phyloP scores from a whole-genome alignment of 495 filamentous ascomycete genomes.

The Mycothermus thermophilus region DNA sequence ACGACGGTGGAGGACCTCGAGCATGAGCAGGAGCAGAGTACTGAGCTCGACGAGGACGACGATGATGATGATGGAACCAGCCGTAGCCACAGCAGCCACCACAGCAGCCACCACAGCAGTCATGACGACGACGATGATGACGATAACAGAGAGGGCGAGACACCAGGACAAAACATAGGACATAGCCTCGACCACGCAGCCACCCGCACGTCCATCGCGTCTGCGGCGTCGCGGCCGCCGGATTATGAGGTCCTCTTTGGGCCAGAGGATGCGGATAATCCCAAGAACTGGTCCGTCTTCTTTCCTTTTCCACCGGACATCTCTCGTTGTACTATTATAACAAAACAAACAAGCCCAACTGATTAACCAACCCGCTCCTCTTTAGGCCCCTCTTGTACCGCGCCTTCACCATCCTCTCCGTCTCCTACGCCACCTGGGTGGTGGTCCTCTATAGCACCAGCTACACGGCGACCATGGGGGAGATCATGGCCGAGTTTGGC shows the following conservation, averaged over 20 bases:
- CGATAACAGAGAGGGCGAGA: constrained; percentile 1
- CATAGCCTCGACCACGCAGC: constrained; percentile 10
- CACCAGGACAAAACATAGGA: neutral
- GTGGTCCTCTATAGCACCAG: constrained; percentile 79
- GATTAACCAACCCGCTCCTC: too few relatives aligned
- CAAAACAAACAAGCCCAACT: too few relatives aligned
- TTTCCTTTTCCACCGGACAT: neutral
- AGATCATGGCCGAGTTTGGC: constrained; percentile 53
- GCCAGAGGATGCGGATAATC: constrained; percentile 52
- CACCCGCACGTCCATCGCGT: constrained; percentile 40
- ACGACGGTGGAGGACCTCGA: too few relatives aligned
- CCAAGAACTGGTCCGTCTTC: constrained; percentile 45
- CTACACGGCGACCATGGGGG: constrained; percentile 56
- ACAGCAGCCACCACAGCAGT: too few relatives aligned
- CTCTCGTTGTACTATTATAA: neutral
- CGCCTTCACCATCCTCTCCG: constrained; percentile 42
- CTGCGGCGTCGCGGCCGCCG: constrained; percentile 45
- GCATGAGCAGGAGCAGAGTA: too few relatives aligned
- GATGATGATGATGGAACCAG: too few relatives aligned
- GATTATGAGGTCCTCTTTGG: constrained; percentile 67
- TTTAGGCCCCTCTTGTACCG: constrained; percentile 53
- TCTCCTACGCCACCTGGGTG: constrained; percentile 60
- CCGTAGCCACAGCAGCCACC: too few relatives aligned
- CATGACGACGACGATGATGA: neutral
- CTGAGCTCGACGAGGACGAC: too few relatives aligned